These are phyloP conservation scores for Yarrowia sp. DNA, from an alignment of 805 yeast species.

Conservation along the genomic window DNA sequence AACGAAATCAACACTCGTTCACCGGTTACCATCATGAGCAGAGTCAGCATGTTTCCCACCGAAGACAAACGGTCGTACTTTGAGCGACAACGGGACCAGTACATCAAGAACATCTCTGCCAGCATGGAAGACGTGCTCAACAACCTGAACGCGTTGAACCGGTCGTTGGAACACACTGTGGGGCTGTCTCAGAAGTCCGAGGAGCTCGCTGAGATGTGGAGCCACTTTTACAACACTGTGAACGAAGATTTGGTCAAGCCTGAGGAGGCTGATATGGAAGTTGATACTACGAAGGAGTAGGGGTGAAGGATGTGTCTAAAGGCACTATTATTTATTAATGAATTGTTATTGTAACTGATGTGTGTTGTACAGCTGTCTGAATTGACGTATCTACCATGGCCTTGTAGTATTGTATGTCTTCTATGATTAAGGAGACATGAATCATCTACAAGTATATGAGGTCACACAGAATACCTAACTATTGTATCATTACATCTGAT, in stretches of 20 bases:
- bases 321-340: constrained; percentile 4
- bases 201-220: constrained; percentile 73
- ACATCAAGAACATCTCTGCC: constrained; percentile 63
- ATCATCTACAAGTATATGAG: no score
- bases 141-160: constrained; percentile 68
- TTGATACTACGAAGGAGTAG: constrained; percentile 15
- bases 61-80: constrained; percentile 52
- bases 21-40: not conserved
- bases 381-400: no score
- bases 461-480: no score
- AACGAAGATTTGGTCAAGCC: constrained; percentile 22
- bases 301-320: not conserved
- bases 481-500: no score
- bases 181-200: constrained; percentile 81
- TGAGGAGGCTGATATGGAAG: constrained; percentile 18
- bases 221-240: constrained; percentile 60
- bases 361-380: not conserved
- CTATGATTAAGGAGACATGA: no score
- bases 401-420: no score
- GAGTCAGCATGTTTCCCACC: constrained; percentile 34
- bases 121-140: constrained; percentile 68
- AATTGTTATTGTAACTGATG: not conserved
- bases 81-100: constrained; percentile 64
- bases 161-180: constrained; percentile 69
- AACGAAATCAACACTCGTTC: not conserved